Conservation (phyloP, 1,284 basidiomycete genomes). For the Apiotrichum sp. region DNA sequence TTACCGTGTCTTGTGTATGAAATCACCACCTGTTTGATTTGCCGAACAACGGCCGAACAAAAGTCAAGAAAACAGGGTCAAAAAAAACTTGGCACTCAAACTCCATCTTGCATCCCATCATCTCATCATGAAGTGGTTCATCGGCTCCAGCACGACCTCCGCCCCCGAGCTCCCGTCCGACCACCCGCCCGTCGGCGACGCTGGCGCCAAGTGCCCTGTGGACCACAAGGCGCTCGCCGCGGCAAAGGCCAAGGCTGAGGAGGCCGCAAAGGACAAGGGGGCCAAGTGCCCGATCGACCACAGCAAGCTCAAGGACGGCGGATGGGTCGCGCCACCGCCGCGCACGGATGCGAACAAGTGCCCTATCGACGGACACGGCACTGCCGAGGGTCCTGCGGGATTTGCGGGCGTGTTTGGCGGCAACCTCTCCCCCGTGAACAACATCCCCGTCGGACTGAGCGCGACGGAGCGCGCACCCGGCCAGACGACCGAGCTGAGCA, state of each 20-base stretch:
- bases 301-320: slow-evolving; percentile 4
- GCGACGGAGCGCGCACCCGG: slow-evolving; percentile 47
- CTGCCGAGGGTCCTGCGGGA: background rate
- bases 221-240: slow-evolving; percentile 16
- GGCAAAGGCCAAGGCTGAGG: slow-evolving; percentile 5
- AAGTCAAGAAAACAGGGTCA: too few relatives aligned
- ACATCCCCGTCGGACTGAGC: slow-evolving; percentile 70
- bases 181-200: slow-evolving; percentile 23
- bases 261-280: background rate
- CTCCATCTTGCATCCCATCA: background rate
- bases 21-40: background rate
- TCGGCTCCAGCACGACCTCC: slow-evolving; percentile 20
- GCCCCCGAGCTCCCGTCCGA: slow-evolving; percentile 19
- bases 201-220: slow-evolving; percentile 27
- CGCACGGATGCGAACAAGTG: slow-evolving; percentile 30
- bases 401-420: slow-evolving; percentile 7
- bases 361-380: slow-evolving; percentile 38
- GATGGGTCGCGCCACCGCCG: background rate
- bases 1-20: background rate
- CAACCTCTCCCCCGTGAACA: slow-evolving; percentile 71
- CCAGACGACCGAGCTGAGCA: slow-evolving; percentile 58
- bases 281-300: slow-evolving; percentile 20
- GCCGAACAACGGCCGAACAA: background rate
- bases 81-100: background rate
- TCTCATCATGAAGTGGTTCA: slow-evolving; percentile 31